phyloP scores from a whole-genome alignment of 805 yeast species.

The Spathaspora passalidarum region DNA sequence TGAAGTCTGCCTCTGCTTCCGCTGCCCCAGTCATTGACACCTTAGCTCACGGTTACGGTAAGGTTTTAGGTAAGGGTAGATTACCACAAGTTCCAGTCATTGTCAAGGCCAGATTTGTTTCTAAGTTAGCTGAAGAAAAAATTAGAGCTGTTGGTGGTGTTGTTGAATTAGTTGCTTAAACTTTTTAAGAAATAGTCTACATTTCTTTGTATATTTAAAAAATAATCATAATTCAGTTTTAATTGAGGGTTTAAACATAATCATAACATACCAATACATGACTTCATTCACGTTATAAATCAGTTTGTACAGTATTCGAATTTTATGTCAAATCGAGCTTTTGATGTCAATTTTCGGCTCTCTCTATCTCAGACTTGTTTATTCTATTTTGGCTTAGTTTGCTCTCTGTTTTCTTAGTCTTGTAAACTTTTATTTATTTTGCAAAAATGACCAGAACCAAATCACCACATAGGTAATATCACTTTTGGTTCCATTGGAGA shows the following conservation, averaged over 20 bases:
- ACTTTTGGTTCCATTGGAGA: no score
- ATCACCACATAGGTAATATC: no score
- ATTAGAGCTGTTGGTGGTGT: slow-evolving; percentile 99
- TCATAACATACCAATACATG: slow-evolving; percentile 1
- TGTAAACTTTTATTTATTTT: no score
- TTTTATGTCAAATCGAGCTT: no score
- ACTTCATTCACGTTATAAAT: slow-evolving; percentile 2
- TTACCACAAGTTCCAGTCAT: slow-evolving; percentile 98
- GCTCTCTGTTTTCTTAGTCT: no score
- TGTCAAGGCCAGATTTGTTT: slow-evolving; percentile 99
- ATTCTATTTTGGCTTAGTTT: no score
- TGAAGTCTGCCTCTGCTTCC: slow-evolving; percentile 76
- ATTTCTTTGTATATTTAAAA: slow-evolving; percentile 10
- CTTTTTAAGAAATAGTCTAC: slow-evolving; percentile 13
- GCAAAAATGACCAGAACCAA: no score
- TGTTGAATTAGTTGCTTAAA: slow-evolving; percentile 97
- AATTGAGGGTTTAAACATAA: background rate
- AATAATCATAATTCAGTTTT: slow-evolving; percentile 3
- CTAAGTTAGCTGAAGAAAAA: slow-evolving; percentile 99
- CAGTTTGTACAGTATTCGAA: no score
- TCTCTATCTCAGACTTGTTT: no score
- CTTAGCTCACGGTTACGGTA: slow-evolving; percentile 99
- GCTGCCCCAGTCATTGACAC: slow-evolving; percentile 99
- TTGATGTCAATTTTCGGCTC: no score
- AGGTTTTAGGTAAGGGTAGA: slow-evolving; percentile 99